Base-by-base conservation (phyloP, 176 grass and related monocot species). In the Cocos nucifera region DNA sequence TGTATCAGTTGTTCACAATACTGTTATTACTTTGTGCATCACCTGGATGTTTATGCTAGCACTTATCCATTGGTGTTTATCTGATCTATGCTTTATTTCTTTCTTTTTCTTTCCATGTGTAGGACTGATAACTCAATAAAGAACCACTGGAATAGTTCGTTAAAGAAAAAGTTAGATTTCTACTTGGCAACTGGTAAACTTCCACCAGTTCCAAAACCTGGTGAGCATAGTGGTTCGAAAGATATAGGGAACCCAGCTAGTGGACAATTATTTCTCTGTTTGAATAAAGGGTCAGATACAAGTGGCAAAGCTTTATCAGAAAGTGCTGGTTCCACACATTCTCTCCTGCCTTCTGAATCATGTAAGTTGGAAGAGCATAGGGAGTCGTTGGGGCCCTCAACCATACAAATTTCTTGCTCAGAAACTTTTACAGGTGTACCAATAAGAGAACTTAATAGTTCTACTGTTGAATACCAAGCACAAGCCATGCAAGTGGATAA, bases 51-150 rank as follows among this genome's bases (percentile, higher is more conserved):
- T 44, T 44, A 44, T 44, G 35, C 35, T 14, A 3, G 6, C 35
- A 2, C 9, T 44, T 44, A 44, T 44, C 8, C 35, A 44, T 44
- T 44, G 8, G 35, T 44, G 35, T 44, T 44, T 44, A 44, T 44
- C 35, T 44, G 35, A 44, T 49, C 10, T 14, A 44, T 44, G 35
- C 2, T 44, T 44, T 44, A 3, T 72, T 59, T 39, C 10, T 30
- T 30, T 44, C 35, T 44, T 12, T 44, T 44, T 69, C 14, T 67
- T 71, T 57, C 63, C 64, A 22, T 83, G 62, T 65, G 4, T 78
- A 98, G 94, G 88, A 93, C 94, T 22, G 94, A 98, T 71, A 98
- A 98, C 79, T 85, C 94, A 19, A 98, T 98, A 75, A 93, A 98
- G 74, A 93, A 98, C 78, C 94, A 98, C 54, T 98, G 94, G 94